Evolutionary conservation across 2,329 filamentous ascomycete genomes (phyloP).

Genomic region (Penicillium sp.): DNA sequence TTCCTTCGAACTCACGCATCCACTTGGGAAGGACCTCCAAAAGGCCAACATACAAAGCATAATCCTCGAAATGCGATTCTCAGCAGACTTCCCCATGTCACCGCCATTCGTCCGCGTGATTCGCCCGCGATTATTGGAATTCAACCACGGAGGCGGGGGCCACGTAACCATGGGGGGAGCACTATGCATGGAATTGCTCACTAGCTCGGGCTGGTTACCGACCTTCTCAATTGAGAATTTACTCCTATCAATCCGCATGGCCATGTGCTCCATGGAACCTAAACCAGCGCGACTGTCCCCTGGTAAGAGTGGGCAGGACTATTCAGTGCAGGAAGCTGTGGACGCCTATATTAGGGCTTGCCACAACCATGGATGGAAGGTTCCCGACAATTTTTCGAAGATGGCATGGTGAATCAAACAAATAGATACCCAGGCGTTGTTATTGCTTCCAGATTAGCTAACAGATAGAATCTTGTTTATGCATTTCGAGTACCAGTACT

Average conservation of each 20-base stretch:
- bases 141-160: constrained; percentile 70
- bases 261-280: constrained; percentile 65
- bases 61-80: constrained; percentile 78
- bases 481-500: no score
- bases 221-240: constrained; percentile 72
- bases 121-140: constrained; percentile 72
- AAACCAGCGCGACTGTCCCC: constrained; percentile 62
- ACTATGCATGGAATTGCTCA: constrained; percentile 80
- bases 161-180: constrained; percentile 82
- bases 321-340: constrained; percentile 66
- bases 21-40: constrained; percentile 73
- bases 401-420: constrained; percentile 24
- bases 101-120: constrained; percentile 84
- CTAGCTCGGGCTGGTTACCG: constrained; percentile 76
- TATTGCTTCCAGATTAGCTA: neutral
- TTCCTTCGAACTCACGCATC: constrained; percentile 66
- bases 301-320: constrained; percentile 43
- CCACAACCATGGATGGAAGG: constrained; percentile 64
- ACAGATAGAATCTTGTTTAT: no score
- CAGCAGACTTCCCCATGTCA: constrained; percentile 67
- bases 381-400: constrained; percentile 60
- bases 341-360: constrained; percentile 70
- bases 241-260: constrained; percentile 74
- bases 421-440: no score
- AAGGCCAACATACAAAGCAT: constrained; percentile 59